Evolutionary conservation across 371 early-diverging fungal genomes (phyloP), one percentile per base, ranked within the genome.

Genomic region (Rhizopus delemar): DNA sequence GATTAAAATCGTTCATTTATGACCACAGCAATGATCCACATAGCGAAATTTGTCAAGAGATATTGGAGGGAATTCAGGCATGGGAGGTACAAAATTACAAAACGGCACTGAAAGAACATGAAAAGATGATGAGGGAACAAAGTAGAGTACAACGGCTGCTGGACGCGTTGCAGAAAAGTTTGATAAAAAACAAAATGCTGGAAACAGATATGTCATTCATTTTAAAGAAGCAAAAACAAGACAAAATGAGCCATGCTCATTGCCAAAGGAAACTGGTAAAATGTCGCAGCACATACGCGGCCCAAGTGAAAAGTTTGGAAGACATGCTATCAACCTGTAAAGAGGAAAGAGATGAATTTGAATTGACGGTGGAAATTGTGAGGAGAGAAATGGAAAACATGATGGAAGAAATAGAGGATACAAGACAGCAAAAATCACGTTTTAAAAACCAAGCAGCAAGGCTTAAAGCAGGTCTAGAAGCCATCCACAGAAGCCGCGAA

Each of bases 391-490:
- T 68, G 68, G 57, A 68, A 33, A 52, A 49, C 2, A 63, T 63
- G 63, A 11, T 68, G 32, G 68, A 68, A 28, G 68, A 68, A 33
- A n/a, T 68, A 22, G 68, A 68, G 12, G 68, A 68, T 11, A 59
- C 53, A 8, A 46, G 46, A 31, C 63, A 68, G 15, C 63, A 68
- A n/a, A 35, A 56, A 5, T 28, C 56, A 15, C 46, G 68, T 2
- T 68, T 51, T 41, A 63, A 63, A 22, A 56, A 54, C 3, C 68
- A 68, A 32, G 63, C 63, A 2, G 46, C 53, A 29, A 36, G 68
- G 28, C 31, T 68, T 36, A 50, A 58, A 31, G 57, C 62, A 3
- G 59, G 62, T 6, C 28, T 66, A 8, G 66, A 66, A 9, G 60
- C 59, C 8, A 46, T 64, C 4, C 65, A 59, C n/a, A 63, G 54